Base-by-base conservation (phyloP, 768 basidiomycete species). In the Macrolepiota fuliginosa region DNA sequence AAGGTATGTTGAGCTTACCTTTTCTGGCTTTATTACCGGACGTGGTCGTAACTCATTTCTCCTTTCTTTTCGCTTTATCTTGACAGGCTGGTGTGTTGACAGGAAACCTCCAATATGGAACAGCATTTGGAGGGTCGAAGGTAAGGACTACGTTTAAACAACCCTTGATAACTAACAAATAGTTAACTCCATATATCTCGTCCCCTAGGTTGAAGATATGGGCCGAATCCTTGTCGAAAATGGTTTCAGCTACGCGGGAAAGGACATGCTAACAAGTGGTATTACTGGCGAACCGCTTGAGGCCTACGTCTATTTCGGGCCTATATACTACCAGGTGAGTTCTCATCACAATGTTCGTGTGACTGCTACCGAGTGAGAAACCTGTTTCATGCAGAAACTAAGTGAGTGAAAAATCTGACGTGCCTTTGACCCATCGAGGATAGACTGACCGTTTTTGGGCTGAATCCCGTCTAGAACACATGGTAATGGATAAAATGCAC, bases 401-500 rank as follows among this genome's bases (percentile, higher is more conserved):
- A 98, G 96, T 97, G 74, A 80, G 92, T 74, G 29, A 19, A 25
- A n/a, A 24, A 24, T 29, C 19, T 37, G 24, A 61, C 11, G 40
- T 47, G 36, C n/a, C 35, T 24, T 45, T 7, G 22, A 58, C 40
- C 29, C 36, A 24, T 53, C 22, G 61, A 46, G 12, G 35, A 60
- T 39, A 15, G 45, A 35, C 29, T 56, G 42, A 37, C 46, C 53
- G 51, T 51, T 22, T 54, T 62, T 10, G 57, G 24, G 47, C 56
- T 61, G n/a, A 35, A 56, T 51, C 47, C 54, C 62, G 39, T 62
- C 42, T 66, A 91, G 88, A 96, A 79, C 96, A 96, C 78, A 98
- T 98, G 96, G 96, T 98, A 54, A 91, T 98, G 89, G 97, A 99
- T 82, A 99, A 99, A 81, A 99, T 99, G 97, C 97, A 99, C 68